Evolutionary conservation across 768 basidiomycete species (phyloP), one percentile per base, ranked within the genome.

Genomic region (Thelephora ganbajun): DNA sequence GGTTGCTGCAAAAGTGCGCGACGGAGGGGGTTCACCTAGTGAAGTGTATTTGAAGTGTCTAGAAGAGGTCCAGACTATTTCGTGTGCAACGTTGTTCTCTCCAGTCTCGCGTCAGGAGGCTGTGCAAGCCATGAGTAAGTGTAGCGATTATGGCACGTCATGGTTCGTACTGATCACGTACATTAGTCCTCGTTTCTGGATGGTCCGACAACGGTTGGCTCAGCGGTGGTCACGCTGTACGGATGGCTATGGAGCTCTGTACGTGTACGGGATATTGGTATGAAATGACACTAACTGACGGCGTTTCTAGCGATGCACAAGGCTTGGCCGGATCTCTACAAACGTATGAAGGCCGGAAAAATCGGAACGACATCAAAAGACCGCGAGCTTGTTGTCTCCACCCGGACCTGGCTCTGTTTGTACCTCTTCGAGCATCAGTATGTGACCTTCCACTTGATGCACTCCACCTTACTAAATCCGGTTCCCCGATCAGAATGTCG

Each of bases 191-290:
- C 45, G 80, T 94, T 16, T 85, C 92, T 33, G 90, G 91, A 5
- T 97, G 90, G 84, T 91, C 88, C 14, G 89, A 93, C 54, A 89
- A 89, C 56, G 89, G 89, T n/a, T 93, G 91, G 91, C 62, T 96
- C 33, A 90, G 84, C 54, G 87, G 89, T 9, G 91, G 88, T 9
- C 93, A 96, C 64, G 93, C 93, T n/a, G 90, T 96, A 7, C 76
- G 92, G 45, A 92, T 97, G 88, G 92, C 89, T 35, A 80, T 96
- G 72, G 93, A 97, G 59, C 69, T 93, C 46, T 90, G 88, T 87
- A 59, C 61, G 79, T 63, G 1, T 20, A 33, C 11, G n/a, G n/a
- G 7, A 44, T 19, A 14, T 26, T 12, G 11, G 20, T 11, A 16
- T 14, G 19, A 35, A 9, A 16, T 26, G 30, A 14, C 11, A 11